These are phyloP conservation scores for Saccharomycopsis babjevae DNA, from an alignment of 805 yeast genomes.

Conservation along the genomic window DNA sequence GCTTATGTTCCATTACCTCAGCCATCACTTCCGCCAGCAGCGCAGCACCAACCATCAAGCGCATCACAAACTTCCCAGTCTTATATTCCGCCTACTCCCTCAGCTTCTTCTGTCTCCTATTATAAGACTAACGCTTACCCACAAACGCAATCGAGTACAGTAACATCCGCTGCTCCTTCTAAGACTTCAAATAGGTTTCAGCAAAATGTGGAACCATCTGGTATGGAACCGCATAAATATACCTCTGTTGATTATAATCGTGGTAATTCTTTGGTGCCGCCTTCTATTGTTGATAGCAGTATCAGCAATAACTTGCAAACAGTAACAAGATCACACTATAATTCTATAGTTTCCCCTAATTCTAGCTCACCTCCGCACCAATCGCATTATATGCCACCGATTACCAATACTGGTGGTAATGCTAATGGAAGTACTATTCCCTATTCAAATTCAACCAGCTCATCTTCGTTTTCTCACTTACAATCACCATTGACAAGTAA, in stretches of 20 bases:
- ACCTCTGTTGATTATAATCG: neutral
- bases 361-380: neutral
- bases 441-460: neutral
- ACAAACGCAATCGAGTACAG: constrained; percentile 18
- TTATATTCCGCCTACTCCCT: constrained; percentile 13
- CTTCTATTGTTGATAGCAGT: neutral
- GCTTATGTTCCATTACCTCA: neutral
- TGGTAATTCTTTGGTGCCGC: neutral
- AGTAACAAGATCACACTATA: neutral
- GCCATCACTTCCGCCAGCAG: neutral
- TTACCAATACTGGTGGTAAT: neutral
- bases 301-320: constrained; percentile 3
- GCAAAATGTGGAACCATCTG: neutral
- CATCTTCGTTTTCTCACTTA: neutral
- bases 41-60: constrained; percentile 14
- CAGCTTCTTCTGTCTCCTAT: constrained; percentile 23
- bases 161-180: constrained; percentile 22
- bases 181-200: constrained; percentile 19
- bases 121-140: neutral
- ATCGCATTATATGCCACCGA: neutral
- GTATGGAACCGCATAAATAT: neutral
- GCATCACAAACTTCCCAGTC: constrained; percentile 9
- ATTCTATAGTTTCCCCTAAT: neutral
- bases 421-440: neutral
- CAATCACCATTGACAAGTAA: neutral